Evolutionary conservation across 768 basidiomycete species (phyloP).

Genomic region (Phallus indusiatus): DNA sequence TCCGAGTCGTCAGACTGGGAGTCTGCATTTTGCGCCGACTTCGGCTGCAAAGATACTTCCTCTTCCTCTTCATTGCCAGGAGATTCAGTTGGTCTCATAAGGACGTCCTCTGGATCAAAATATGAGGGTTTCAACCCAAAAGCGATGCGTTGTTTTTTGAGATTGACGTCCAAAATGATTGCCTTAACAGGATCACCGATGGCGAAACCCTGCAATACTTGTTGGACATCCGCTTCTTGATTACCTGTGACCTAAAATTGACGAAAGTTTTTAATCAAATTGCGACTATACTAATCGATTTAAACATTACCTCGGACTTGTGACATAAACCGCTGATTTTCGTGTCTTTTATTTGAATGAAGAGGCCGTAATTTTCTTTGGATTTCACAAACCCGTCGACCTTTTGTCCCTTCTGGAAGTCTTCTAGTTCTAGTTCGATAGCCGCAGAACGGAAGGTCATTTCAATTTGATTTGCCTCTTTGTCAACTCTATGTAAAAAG

Average conservation of each 20-base stretch:
- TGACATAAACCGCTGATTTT: conserved; percentile 88
- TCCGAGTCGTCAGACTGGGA: conserved; percentile 18
- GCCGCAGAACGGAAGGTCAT: conserved; percentile 71
- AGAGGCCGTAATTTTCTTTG: conserved; percentile 85
- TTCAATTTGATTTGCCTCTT: conserved; percentile 71
- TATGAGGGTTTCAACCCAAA: conserved; percentile 81
- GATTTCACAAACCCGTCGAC: conserved; percentile 70
- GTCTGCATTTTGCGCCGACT: conserved; percentile 16
- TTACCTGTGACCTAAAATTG: conserved; percentile 73
- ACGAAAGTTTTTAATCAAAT: neutral
- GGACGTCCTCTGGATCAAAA: conserved; percentile 60
- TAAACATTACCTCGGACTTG: conserved; percentile 65
- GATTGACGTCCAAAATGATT: conserved; percentile 60
- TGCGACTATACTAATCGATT: neutral
- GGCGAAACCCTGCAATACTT: conserved; percentile 74
- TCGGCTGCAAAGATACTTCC: conserved; percentile 21
- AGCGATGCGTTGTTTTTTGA: conserved; percentile 73
- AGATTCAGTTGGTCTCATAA: conserved; percentile 22
- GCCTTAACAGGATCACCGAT: conserved; percentile 84
- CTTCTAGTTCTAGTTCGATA: conserved; percentile 35
- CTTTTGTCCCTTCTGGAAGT: conserved; percentile 73
- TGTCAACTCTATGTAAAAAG: conserved; percentile 48
- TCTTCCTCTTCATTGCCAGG: conserved; percentile 19
- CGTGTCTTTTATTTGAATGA: conserved; percentile 80
- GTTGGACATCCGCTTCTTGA: conserved; percentile 63